These are phyloP conservation scores for Mikania micrantha DNA, from an alignment of 129 eudicot genomes.

Conservation along the genomic window DNA sequence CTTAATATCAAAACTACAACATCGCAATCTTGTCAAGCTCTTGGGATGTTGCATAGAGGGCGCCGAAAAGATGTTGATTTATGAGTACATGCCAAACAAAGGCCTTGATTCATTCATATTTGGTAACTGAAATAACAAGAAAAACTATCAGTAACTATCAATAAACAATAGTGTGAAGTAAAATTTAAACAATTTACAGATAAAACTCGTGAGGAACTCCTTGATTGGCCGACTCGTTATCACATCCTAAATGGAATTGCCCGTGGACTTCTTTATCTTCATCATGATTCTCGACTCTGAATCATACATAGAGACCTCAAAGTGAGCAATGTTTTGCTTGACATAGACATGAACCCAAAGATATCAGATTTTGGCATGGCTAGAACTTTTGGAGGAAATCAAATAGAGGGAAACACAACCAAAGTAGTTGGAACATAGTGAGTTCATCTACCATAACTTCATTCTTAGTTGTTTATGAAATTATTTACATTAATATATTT, in stretches of 20 bases:
- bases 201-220: constrained; percentile 17
- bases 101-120: constrained; percentile 43
- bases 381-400: constrained; percentile 28
- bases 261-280: constrained; percentile 37
- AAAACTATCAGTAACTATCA: background rate
- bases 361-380: no score
- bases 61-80: no score
- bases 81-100: no score
- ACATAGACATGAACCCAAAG: no score
- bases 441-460: background rate
- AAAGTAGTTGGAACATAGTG: constrained; percentile 41
- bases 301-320: no score
- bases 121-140: constrained; percentile 16
- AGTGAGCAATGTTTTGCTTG: no score
- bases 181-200: constrained; percentile 2
- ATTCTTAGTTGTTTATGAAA: constrained; percentile 36
- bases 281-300: constrained; percentile 33
- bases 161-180: background rate
- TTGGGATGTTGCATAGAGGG: no score
- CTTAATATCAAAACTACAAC: no score
- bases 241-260: constrained; percentile 31
- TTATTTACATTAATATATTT: no score
- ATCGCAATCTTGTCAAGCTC: no score
- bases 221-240: constrained; percentile 29
- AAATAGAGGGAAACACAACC: constrained; percentile 27